These are phyloP conservation scores for Aspergillus udagawae DNA, from an alignment of 2,329 filamentous ascomycete species.

Conservation along the genomic window DNA sequence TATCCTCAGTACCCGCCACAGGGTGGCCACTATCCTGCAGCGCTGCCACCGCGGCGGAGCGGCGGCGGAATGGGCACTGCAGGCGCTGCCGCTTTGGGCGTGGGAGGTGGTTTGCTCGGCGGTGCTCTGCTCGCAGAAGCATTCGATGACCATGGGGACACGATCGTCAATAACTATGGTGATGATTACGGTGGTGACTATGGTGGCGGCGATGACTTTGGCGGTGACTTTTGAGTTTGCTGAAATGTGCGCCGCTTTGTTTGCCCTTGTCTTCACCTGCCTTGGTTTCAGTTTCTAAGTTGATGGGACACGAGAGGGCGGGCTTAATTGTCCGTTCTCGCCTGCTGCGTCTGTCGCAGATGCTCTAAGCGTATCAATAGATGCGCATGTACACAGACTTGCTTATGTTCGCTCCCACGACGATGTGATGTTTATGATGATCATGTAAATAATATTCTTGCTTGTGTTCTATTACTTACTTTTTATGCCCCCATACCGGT, in stretches of 20 bases:
- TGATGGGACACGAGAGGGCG: background rate
- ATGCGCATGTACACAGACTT: background rate
- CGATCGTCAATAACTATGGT: constrained; percentile 30
- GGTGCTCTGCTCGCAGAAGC: constrained; percentile 68
- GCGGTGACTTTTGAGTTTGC: constrained; percentile 7
- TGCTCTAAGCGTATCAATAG: background rate
- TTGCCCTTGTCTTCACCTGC: background rate
- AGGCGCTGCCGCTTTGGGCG: constrained; percentile 71
- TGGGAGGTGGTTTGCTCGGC: constrained; percentile 77
- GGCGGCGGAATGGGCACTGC: constrained; percentile 60
- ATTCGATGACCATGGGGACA: constrained; percentile 49
- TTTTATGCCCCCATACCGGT: background rate
- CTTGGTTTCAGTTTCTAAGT: background rate
- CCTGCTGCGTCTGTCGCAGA: background rate
- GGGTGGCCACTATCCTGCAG: constrained; percentile 35
- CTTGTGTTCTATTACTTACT: background rate
- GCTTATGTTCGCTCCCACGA: background rate
- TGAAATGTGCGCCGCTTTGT: background rate
- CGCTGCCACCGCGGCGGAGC: constrained; percentile 43
- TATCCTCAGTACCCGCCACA: constrained; percentile 34
- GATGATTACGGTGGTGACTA: constrained; percentile 25
- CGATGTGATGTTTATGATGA: background rate
- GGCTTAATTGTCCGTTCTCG: background rate
- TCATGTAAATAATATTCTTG: background rate
- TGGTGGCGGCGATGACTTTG: constrained; percentile 25